These are phyloP conservation scores for Prunus mira DNA, from an alignment of 306 rosid species.

Conservation along the genomic window DNA sequence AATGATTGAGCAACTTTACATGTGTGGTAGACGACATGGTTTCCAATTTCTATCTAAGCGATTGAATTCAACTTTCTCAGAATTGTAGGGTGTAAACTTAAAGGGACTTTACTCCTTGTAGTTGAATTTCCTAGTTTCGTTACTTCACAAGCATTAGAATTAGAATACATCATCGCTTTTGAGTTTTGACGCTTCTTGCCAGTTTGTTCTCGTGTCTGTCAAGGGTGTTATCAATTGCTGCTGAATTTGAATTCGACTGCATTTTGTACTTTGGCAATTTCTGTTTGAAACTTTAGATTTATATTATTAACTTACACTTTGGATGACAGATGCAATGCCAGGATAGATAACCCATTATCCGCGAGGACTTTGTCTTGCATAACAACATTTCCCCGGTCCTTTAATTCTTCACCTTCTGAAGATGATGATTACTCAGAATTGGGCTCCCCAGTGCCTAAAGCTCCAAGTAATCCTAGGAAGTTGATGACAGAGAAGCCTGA, in stretches of 20 bases:
- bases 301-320: not conserved
- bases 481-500: slow-evolving; percentile 31
- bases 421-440: slow-evolving; percentile 18
- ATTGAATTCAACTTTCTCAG: not conserved
- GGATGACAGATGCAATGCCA: not conserved
- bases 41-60: not conserved
- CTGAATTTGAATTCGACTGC: not conserved
- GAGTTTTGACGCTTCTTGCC: too few species aligned
- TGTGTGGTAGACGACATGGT: not conserved
- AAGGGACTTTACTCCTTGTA: not conserved
- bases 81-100: too few species aligned
- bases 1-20: too few species aligned
- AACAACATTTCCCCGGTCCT: not conserved
- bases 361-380: not conserved
- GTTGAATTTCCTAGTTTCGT: not conserved
- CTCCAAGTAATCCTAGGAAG: not conserved
- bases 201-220: too few species aligned
- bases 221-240: too few species aligned
- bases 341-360: not conserved
- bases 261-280: not conserved
- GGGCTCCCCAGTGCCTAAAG: slow-evolving; percentile 11
- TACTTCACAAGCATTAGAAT: not conserved
- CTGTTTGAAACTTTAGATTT: not conserved
- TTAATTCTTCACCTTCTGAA: slow-evolving; percentile 3
- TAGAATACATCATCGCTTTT: too few species aligned